Evolutionary conservation across 306 rosid species (phyloP).

Genomic region (Cicer chorassanicum): DNA sequence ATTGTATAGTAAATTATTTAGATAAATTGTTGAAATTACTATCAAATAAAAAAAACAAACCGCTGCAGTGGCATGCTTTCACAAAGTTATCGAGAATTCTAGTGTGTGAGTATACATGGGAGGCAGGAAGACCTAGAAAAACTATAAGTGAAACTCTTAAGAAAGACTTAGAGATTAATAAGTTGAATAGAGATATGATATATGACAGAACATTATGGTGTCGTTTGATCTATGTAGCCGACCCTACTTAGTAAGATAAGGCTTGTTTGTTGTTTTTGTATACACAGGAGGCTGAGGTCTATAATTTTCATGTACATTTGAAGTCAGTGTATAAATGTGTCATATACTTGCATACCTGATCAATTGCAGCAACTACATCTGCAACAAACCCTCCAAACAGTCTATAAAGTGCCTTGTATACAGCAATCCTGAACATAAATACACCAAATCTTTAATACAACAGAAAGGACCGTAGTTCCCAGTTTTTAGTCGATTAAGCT

Average conservation of each 20-base stretch:
- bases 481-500: constrained; percentile 37
- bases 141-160: too few relatives aligned
- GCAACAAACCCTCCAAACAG: constrained; percentile 96
- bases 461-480: constrained; percentile 34
- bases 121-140: too few relatives aligned
- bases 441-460: constrained; percentile 39
- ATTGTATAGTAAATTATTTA: constrained; percentile 3
- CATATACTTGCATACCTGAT: constrained; percentile 69
- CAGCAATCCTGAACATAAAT: constrained; percentile 83
- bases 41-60: not conserved
- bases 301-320: not conserved
- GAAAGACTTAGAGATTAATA: too few relatives aligned
- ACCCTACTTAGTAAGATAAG: too few relatives aligned
- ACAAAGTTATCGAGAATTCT: not conserved
- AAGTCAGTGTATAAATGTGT: not conserved
- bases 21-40: not conserved
- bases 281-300: not conserved
- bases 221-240: too few relatives aligned
- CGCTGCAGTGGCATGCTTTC: not conserved
- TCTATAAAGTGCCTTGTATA: constrained; percentile 95
- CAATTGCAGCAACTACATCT: constrained; percentile 99
- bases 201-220: too few relatives aligned
- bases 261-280: not conserved
- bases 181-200: too few relatives aligned
- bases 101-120: not conserved